Evolutionary conservation across 352 stramenopile species (phyloP).

Genomic region (Pythium rhizo-oryzae): DNA sequence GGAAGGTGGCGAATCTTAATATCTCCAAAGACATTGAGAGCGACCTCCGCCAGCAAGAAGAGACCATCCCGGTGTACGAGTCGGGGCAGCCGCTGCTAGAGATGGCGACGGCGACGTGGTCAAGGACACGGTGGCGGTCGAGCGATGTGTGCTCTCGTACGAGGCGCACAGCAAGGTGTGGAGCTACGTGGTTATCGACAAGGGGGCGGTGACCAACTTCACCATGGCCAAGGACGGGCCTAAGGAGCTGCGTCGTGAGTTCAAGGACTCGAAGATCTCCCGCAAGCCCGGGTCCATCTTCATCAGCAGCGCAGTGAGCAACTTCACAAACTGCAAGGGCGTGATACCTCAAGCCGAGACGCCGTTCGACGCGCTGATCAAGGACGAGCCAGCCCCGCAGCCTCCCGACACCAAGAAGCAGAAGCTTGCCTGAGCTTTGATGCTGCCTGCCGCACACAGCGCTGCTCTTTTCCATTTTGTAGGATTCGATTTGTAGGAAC

Average conservation of each 20-base stretch:
- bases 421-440: not conserved
- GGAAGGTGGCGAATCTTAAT: too few species aligned
- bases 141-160: constrained; percentile 5
- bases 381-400: not conserved
- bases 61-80: constrained; percentile 1
- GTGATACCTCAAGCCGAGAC: constrained; percentile 9
- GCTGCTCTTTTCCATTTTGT: not conserved
- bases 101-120: not conserved
- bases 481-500: not conserved
- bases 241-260: not conserved
- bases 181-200: constrained; percentile 8
- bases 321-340: constrained; percentile 2
- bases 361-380: constrained; percentile 6
- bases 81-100: not conserved
- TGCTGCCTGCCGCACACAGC: not conserved
- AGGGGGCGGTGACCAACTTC: constrained; percentile 4
- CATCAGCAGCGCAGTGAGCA: not conserved
- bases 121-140: constrained; percentile 2
- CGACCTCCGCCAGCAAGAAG: constrained; percentile 5
- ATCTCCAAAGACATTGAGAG: constrained; percentile 2
- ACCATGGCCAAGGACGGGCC: not conserved
- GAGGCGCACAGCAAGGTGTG: not conserved
- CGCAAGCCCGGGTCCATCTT: constrained; percentile 2
- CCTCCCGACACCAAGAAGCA: not conserved
- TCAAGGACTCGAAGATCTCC: not conserved